Conservation (phyloP, 2,329 filamentous ascomycete genomes). For the Aspergillus tanneri region DNA sequence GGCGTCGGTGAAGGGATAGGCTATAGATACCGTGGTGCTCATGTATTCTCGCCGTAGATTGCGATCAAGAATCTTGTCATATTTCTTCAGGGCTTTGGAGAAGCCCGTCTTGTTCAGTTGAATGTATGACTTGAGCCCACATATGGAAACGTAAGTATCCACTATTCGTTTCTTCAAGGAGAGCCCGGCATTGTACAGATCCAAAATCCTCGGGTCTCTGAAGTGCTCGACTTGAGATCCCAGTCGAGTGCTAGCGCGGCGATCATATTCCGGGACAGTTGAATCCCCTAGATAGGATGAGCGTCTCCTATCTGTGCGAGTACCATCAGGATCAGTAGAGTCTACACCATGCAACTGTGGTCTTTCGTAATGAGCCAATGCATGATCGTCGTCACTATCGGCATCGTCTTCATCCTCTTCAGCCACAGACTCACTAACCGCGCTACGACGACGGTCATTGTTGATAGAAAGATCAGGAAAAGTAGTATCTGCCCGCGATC, state of each 20-base stretch:
- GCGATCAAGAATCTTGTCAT: conserved; percentile 90
- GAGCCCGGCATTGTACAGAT: conserved; percentile 68
- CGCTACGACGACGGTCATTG: conserved; percentile 48
- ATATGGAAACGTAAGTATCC: conserved; percentile 83
- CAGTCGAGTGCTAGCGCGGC: conserved; percentile 21
- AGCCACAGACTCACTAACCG: conserved; percentile 48
- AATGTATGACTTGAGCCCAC: conserved; percentile 92
- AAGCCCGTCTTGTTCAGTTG: conserved; percentile 97
- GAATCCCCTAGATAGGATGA: conserved; percentile 32
- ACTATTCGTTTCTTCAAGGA: conserved; percentile 91
- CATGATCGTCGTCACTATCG: conserved; percentile 61
- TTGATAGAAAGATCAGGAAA: conserved; percentile 52
- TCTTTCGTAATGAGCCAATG: conserved; percentile 16
- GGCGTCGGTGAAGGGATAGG: conserved; percentile 75
- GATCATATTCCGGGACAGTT: conserved; percentile 16
- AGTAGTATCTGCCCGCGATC: conserved; percentile 49
- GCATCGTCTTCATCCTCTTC: conserved; percentile 52
- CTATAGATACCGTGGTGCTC: conserved; percentile 67
- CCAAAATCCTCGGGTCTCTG: conserved; percentile 68
- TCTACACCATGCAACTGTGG: conserved; percentile 29
- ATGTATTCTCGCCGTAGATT: conserved; percentile 77
- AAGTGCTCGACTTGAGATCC: conserved; percentile 67
- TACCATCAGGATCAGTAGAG: conserved; percentile 28
- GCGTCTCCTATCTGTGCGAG: conserved; percentile 34
- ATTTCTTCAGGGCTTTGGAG: conserved; percentile 95